Base-by-base conservation (phyloP, 768 basidiomycete species). In the Infundibulicybe gibba region DNA sequence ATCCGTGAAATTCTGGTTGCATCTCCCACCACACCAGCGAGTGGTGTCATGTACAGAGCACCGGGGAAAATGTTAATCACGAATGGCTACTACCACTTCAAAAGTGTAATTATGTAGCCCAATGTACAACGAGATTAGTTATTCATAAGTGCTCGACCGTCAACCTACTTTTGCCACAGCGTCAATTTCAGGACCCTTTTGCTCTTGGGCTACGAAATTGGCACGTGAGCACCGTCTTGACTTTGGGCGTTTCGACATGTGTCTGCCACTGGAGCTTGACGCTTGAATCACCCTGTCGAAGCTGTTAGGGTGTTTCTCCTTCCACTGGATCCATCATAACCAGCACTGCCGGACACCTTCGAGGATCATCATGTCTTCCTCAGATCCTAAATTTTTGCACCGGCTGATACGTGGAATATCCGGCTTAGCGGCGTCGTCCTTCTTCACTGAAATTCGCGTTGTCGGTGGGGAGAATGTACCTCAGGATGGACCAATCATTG, bases 381-480 rank as follows among this genome's bases (percentile, higher is more conserved):
- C 67, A 17, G 68, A 72, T 44, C 59, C 66, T 17, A 69, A 73
- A 56, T 49, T 77, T 38, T 63, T 85, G 49, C 94, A 95, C 69
- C 75, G 79, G 41, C 59, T 89, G 32, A 74, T 97, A 49, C 81
- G 88, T 45, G 69, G 69, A 39, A 66, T 94, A 41, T 87, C 94
- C 17, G 69, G 75, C 30, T 80, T 82, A 67, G 87, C 91, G 2
- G 77, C 91, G 10, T 74, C 80, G 61, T 86, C 89, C 5, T 97
- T 97, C 74, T 97, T 95, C 74, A 81, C 80, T 0, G 87, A 92
- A 63, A 79, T 97, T 41, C 85, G 82, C 57, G 81, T 97, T 49
- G 78, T 95, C 50, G 92, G 90, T 41, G 82, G 77, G 35, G 92
- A 95, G 64, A 86, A 94, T 62, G 90, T 97, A 12, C 94, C 95